These are phyloP conservation scores for Penicillium parvum DNA, from an alignment of 495 filamentous ascomycete species.

Conservation along the genomic window DNA sequence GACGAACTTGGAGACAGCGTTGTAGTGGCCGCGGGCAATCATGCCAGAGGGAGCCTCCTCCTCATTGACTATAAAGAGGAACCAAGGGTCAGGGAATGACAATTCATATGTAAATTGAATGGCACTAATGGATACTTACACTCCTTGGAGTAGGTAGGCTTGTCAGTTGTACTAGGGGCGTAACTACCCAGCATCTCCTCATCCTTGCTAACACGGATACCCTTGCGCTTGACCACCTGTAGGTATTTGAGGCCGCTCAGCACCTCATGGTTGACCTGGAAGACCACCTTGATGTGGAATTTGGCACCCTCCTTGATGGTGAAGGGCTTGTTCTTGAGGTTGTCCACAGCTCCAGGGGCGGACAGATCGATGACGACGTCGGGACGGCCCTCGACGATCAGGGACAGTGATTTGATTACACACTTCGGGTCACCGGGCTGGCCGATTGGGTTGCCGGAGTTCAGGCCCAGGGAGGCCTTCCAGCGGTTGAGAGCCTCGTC, in stretches of 20 bases:
- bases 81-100: not conserved
- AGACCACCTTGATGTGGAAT: constrained; percentile 88
- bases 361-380: constrained; percentile 84
- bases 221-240: constrained; percentile 84
- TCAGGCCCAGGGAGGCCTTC: constrained; percentile 91
- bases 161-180: constrained; percentile 80
- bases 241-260: constrained; percentile 92
- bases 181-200: constrained; percentile 97
- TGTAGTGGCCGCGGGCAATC: constrained; percentile 80
- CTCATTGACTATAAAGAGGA: constrained; percentile 60
- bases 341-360: constrained; percentile 56
- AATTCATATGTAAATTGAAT: not conserved
- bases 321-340: constrained; percentile 83
- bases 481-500: constrained; percentile 95
- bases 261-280: constrained; percentile 94
- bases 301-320: constrained; percentile 91
- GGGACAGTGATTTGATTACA: constrained; percentile 85
- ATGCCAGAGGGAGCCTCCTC: constrained; percentile 90
- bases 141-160: constrained; percentile 78
- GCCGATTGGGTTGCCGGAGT: constrained; percentile 56
- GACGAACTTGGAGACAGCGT: constrained; percentile 77
- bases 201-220: constrained; percentile 78
- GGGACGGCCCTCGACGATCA: constrained; percentile 70
- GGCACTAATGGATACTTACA: constrained; percentile 56
- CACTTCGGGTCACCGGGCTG: constrained; percentile 75